These are phyloP conservation scores for Suhomyces emberorum DNA, from an alignment of 805 yeast species.

Conservation along the genomic window DNA sequence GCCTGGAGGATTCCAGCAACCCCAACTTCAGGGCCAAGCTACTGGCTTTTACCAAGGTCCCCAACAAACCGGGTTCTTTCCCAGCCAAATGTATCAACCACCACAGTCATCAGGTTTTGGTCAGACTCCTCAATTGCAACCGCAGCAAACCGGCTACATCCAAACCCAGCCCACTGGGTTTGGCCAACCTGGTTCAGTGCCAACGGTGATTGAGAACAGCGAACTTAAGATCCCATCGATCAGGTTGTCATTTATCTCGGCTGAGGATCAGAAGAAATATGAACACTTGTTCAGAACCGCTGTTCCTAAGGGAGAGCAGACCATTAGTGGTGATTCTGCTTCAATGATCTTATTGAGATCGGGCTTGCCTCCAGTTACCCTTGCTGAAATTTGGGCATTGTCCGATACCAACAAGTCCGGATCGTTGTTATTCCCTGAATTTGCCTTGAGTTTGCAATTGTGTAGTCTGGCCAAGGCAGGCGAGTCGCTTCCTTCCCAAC, in stretches of 20 bases:
- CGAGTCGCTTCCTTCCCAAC: slow-evolving; percentile 65
- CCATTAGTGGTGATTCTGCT: slow-evolving; percentile 70
- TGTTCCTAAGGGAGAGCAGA: slow-evolving; percentile 65
- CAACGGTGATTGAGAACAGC: slow-evolving; percentile 47
- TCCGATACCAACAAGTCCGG: slow-evolving; percentile 91
- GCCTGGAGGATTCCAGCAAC: slow-evolving; percentile 8
- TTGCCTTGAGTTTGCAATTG: slow-evolving; percentile 85
- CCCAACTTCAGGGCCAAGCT: slow-evolving; percentile 35
- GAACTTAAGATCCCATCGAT: slow-evolving; percentile 68
- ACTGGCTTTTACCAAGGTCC: slow-evolving; percentile 44
- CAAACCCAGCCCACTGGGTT: slow-evolving; percentile 49
- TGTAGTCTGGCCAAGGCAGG: slow-evolving; percentile 78
- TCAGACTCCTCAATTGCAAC: slow-evolving; percentile 18
- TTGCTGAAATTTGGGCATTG: slow-evolving; percentile 87
- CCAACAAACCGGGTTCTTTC: slow-evolving; percentile 13
- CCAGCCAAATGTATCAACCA: slow-evolving; percentile 18
- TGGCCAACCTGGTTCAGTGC: slow-evolving; percentile 24
- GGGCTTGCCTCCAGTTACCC: slow-evolving; percentile 65
- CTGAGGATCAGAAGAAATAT: slow-evolving; percentile 81
- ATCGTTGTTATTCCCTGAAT: slow-evolving; percentile 84
- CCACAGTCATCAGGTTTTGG: slow-evolving; percentile 15
- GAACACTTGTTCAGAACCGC: slow-evolving; percentile 81
- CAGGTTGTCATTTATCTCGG: slow-evolving; percentile 79
- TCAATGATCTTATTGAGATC: slow-evolving; percentile 78
- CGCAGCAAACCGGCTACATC: slow-evolving; percentile 36